Conservation (phyloP, 2,329 filamentous ascomycete species). For the Botrytis paeoniae region DNA sequence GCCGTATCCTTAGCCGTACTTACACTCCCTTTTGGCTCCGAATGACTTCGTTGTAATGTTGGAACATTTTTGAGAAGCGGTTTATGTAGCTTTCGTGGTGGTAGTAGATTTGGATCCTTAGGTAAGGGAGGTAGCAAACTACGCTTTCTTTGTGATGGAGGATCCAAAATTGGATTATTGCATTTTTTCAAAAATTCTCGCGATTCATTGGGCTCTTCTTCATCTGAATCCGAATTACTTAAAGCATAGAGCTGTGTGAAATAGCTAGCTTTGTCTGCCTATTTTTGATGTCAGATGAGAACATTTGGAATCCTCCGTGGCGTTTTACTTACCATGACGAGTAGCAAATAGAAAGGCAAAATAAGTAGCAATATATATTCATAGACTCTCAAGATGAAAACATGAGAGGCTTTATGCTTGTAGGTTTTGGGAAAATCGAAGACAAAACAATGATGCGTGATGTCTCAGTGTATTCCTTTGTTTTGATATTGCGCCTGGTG, state of each 20-base stretch:
- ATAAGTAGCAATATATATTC: neutral
- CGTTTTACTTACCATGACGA: slow-evolving; percentile 5
- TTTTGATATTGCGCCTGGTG: neutral
- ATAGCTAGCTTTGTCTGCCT: slow-evolving; percentile 18
- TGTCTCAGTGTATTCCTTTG: neutral
- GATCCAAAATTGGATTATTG: slow-evolving; percentile 33
- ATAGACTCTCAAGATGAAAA: neutral
- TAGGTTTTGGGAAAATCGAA: neutral
- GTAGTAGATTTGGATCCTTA: slow-evolving; percentile 22
- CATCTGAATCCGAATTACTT: slow-evolving; percentile 34
- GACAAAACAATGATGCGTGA: neutral
- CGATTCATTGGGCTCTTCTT: slow-evolving; percentile 28
- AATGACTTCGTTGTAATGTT: slow-evolving; percentile 28
- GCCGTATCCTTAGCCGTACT: neutral
- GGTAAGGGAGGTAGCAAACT: slow-evolving; percentile 38
- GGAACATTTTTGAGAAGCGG: slow-evolving; percentile 25
- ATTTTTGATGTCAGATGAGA: slow-evolving; percentile 4
- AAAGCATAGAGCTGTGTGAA: slow-evolving; percentile 30
- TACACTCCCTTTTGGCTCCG: slow-evolving; percentile 26
- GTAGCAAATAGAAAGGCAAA: neutral
- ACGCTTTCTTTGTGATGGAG: slow-evolving; percentile 31
- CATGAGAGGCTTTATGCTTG: neutral
- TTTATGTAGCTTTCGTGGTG: slow-evolving; percentile 8
- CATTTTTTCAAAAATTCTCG: slow-evolving; percentile 22
- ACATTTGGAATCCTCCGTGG: neutral